Evolutionary conservation across 495 filamentous ascomycete genomes (phyloP), one percentile per base, ranked within the genome.

Genomic region (Collariella sp.): DNA sequence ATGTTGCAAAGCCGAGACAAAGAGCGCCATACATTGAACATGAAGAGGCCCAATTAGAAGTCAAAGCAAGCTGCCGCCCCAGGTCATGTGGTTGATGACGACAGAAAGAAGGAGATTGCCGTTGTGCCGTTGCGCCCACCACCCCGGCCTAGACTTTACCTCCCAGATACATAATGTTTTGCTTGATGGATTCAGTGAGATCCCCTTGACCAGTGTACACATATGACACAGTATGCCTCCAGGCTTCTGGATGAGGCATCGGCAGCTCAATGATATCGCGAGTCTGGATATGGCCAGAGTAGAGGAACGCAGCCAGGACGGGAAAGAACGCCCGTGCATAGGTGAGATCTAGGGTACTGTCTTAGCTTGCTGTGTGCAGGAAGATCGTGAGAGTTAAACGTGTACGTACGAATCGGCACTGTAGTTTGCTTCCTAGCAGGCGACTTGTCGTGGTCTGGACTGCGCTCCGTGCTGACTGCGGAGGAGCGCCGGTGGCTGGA

Each of bases 251-350:
- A 42, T 75, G 70, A 12, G 78, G 80, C 47, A 83, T 39, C 0
- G 80, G 80, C 10, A 83, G 66, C 44, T 83, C 76, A 34, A 83
- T 65, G 1, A 73, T 63, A 51, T 82, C 79, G 24, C 75, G 71
- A 23, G 69, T 70, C 33, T 63, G 63, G 16, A 82, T 67, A 59
- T 75, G 72, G 20, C 73, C 71, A 1, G 74, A 77, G 29, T 72
- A 64, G 39, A 83, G 67, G n/a, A 82, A 58, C 4, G 72, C 70
- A 1, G 71, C 78, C 1, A 83, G 61, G 1, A 78, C 67, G 7
- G 80, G 80, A 5, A 80, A 66, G 49, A 67, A 69, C 5, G 71
- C 68, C 0, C 70, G 66, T 0, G 76, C 77, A 55, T 81, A 79
- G 33, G 69, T 65, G 2, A 74, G 59, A 48, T 81, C 79, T 81